Evolutionary conservation across 148 eudicot genomes (phyloP).

Genomic region (Linanthus parryae): DNA sequence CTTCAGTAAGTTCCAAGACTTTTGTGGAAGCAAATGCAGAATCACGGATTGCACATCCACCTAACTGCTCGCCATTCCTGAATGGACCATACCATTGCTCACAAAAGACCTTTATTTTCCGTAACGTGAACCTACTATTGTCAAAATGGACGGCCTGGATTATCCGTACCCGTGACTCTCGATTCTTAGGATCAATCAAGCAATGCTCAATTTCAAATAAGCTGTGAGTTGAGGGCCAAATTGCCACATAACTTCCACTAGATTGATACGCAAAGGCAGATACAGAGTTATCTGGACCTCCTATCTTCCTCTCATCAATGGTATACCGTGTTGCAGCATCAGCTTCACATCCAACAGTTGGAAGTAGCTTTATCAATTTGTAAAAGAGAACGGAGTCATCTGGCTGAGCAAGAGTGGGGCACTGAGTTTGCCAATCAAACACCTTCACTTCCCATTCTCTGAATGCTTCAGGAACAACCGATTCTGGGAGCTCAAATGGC

Average conservation of each 20-base stretch:
- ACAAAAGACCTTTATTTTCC: slow-evolving; percentile 57
- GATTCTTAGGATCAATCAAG: slow-evolving; percentile 67
- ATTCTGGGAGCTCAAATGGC: slow-evolving; percentile 82
- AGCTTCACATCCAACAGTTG: slow-evolving; percentile 98
- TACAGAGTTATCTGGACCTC: slow-evolving; percentile 19
- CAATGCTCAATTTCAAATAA: slow-evolving; percentile 80
- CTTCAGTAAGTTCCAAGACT: slow-evolving; percentile 41
- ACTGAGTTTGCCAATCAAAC: slow-evolving; percentile 98
- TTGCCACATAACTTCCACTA: slow-evolving; percentile 67
- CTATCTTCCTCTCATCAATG: slow-evolving; percentile 41
- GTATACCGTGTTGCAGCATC: slow-evolving; percentile 82
- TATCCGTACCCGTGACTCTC: slow-evolving; percentile 70
- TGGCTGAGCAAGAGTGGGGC: slow-evolving; percentile 74
- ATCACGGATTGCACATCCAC: slow-evolving; percentile 94
- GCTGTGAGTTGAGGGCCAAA: slow-evolving; percentile 37
- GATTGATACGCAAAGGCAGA: slow-evolving; percentile 58
- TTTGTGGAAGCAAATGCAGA: slow-evolving; percentile 71
- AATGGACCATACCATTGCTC: slow-evolving; percentile 98
- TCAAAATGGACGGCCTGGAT: slow-evolving; percentile 58
- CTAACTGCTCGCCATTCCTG: slow-evolving; percentile 92
- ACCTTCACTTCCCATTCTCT: slow-evolving; percentile 95
- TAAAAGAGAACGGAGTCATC: slow-evolving; percentile 29
- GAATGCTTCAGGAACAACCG: slow-evolving; percentile 79
- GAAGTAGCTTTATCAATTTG: slow-evolving; percentile 67
- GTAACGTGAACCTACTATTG: slow-evolving; percentile 24